phyloP scores from a whole-genome alignment of 2,329 filamentous ascomycete genomes.

The Colletotrichum scovillei region DNA sequence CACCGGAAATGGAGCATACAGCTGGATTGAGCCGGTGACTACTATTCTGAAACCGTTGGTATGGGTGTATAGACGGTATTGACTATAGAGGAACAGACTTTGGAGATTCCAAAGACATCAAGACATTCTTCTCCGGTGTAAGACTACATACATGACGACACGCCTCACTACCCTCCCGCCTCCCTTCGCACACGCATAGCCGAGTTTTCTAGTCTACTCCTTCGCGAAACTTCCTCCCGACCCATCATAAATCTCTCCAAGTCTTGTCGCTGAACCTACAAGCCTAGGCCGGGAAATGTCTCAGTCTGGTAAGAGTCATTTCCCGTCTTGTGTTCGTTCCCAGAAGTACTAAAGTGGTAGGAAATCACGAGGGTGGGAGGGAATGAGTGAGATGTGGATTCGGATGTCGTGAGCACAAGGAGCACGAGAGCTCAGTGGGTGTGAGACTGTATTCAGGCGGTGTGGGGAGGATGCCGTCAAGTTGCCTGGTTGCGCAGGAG shows the following conservation, averaged over 20 bases:
- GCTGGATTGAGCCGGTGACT: background rate
- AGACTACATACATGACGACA: too few species aligned
- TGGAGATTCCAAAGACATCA: too few species aligned
- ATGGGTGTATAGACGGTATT: background rate
- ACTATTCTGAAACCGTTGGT: background rate
- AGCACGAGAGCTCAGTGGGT: background rate
- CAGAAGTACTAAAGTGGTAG: background rate
- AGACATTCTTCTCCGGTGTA: too few species aligned
- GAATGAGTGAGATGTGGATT: background rate
- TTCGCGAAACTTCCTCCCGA: background rate
- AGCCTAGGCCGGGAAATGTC: background rate
- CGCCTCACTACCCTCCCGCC: too few species aligned
- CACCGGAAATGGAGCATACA: background rate
- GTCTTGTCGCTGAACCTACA: background rate
- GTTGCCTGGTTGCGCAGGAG: background rate
- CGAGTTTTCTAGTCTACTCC: too few species aligned
- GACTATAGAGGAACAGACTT: too few species aligned
- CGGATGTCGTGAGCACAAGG: background rate
- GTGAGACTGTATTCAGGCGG: constrained; percentile 1
- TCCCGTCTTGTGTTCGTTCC: background rate
- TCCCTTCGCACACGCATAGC: too few species aligned
- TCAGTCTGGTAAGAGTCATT: background rate
- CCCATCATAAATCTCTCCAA: too few species aligned
- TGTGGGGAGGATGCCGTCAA: background rate
- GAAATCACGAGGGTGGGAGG: background rate